Base-by-base conservation (phyloP, 1,284 basidiomycete species). In the Apiotrichum sp. region DNA sequence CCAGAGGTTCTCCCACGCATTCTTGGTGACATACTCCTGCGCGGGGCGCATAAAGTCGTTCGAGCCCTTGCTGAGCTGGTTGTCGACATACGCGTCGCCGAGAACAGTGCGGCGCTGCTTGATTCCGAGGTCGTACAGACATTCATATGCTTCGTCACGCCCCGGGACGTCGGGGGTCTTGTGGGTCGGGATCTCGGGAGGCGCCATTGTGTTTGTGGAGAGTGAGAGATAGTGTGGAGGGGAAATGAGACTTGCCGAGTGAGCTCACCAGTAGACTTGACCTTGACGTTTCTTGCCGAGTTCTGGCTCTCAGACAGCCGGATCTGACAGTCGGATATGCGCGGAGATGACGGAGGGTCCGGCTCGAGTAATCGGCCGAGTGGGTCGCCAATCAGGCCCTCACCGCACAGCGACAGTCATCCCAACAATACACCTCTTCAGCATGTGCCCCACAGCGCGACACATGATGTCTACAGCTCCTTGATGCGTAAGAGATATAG, bases 1-100 rank as follows among this genome's bases (percentile, higher is more conserved):
- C 59, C 59, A 61, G n/a, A 61, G 56, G 1, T 56, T 56, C 48
- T 61, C 59, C 59, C 59, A 61, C 42, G 57, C 57, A 8, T 33
- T 48, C 34, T 56, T 56, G 3, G 58, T 59, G 35, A 64, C 51
- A 34, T 58, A 64, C 52, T 64, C 62, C 50, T 64, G 60, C 14
- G 55, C 60, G 36, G 62, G 62, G 38, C 54, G 55, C 50, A 58
- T 50, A 46, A 64, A 64, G 45, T 64, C 62, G 42, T 54, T 58
- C 47, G 47, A 35, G 56, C 59, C 56, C 34, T 47, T 47, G 33
- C 31, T 8, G 10, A 61, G 59, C 56, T 58, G 56, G 45, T 50
- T 53, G 56, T 61, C 59, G 54, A 61, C 59, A 45, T 61, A 61
- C 47, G 44, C 42, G 56, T 61, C 59, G 41, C 59, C 59, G 40